Base-by-base conservation (phyloP, 164 flowering plant species). In the Macadamia tetraphylla region DNA sequence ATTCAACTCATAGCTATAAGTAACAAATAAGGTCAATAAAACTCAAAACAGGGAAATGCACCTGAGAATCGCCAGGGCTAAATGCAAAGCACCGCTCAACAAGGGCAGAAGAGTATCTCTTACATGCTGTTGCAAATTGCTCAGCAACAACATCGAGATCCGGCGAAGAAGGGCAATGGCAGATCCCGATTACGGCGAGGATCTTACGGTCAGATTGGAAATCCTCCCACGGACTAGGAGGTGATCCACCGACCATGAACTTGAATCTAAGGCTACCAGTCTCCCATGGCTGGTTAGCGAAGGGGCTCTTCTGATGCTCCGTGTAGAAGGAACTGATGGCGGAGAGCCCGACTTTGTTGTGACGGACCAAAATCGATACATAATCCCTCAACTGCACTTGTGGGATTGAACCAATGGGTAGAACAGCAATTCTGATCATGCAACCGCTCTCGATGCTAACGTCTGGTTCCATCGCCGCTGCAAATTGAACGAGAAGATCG, bases 261-360 rank as follows among this genome's bases (percentile, higher is more conserved):
- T 85, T 83, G 84, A 95, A 90, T 13, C 94, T 83, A 64, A 95
- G 84, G 63, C 82, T 78, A 35, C 98, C 98, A 31, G 83, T 65
- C 42, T 91, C 96, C 99, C 99, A 95, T 0, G 98, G 98, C 79
- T 95, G 99, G 68, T 90, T 66, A 0, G 96, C 66, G 72, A 95
- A 95, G n/a, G 99, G 99, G 29, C 89, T 84, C 74, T 95, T 95
- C 84, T 95, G 99, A 77, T 95, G 94, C 84, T 92, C 98, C 1
- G 93, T 88, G 86, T 95, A 95, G 87, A 95, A 95, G 15, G 98
- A 92, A 63, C 87, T 85, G 75, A 88, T 88, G 30, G 94, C 76
- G n/a, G 94, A 83, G 68, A 92, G 93, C 1, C 88, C 86, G 73
- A 92, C 79, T 69, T 75, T 74, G 56, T 78, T 78, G 80, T 90